phyloP scores from a whole-genome alignment of 805 yeast species.

The Schwanniomyces vanrijiae region DNA sequence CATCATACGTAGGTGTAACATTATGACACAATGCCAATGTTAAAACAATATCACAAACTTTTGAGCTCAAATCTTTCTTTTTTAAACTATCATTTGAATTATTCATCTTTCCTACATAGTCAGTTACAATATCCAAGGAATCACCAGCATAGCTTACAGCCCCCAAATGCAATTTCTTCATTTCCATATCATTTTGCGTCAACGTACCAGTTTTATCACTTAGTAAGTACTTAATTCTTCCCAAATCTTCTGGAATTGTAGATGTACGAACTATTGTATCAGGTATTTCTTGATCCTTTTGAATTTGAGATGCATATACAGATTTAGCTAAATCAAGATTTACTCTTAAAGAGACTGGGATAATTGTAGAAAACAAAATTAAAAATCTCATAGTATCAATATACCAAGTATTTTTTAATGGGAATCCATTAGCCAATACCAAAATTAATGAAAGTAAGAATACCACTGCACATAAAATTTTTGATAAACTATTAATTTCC shows the following conservation, averaged over 20 bases:
- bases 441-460: constrained; percentile 72
- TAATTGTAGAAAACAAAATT: constrained; percentile 89
- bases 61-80: constrained; percentile 66
- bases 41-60: constrained; percentile 76
- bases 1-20: constrained; percentile 84
- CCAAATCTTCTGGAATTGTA: constrained; percentile 96
- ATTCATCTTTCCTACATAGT: constrained; percentile 48
- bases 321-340: constrained; percentile 94
- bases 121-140: constrained; percentile 83
- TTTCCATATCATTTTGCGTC: constrained; percentile 97
- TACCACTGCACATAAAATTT: constrained; percentile 84
- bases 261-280: constrained; percentile 94
- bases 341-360: constrained; percentile 93
- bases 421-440: constrained; percentile 79
- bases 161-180: constrained; percentile 90
- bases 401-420: constrained; percentile 68
- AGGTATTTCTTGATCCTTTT: constrained; percentile 77
- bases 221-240: constrained; percentile 87
- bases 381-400: constrained; percentile 86
- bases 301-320: constrained; percentile 93
- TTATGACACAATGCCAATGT: constrained; percentile 95
- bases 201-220: constrained; percentile 97
- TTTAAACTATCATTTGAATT: constrained; percentile 27
- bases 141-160: constrained; percentile 90
- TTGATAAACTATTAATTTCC: constrained; percentile 86